A percentile compares a stretch with the other conserved stretches of the same genome.
phyloP scores from a whole-genome alignment of 2,329 filamentous ascomycete species.

The Ophiostoma novo-ulmi region DNA sequence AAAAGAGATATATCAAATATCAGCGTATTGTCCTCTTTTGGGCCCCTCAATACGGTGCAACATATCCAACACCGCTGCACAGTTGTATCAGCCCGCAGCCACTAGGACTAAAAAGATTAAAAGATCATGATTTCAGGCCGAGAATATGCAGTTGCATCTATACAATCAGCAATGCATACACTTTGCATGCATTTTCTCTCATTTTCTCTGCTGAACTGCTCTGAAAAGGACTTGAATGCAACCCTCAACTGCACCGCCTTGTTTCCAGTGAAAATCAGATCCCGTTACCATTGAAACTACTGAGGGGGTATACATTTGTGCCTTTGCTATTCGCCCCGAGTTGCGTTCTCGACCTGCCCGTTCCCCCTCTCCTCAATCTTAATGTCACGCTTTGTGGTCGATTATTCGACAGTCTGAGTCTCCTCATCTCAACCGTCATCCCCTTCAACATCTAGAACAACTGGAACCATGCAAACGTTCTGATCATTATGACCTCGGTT shows the following conservation, averaged over 20 bases:
- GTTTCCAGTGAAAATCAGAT: not conserved
- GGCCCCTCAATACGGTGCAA: no score
- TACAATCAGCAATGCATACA: not conserved
- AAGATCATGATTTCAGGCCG: conserved; percentile 8
- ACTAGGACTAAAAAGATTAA: conserved; percentile 2
- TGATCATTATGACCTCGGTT: not conserved
- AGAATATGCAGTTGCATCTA: not conserved
- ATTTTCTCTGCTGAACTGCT: not conserved
- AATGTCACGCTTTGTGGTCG: not conserved
- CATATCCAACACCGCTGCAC: no score
- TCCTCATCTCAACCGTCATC: not conserved
- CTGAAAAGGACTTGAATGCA: not conserved
- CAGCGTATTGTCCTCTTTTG: no score
- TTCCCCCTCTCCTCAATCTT: no score
- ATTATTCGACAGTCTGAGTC: not conserved
- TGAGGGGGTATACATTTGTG: no score
- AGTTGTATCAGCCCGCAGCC: not conserved
- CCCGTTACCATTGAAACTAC: not conserved
- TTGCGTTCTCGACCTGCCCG: no score
- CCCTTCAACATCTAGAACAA: not conserved
- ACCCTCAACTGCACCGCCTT: not conserved
- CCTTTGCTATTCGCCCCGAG: no score
- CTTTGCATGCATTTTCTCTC: not conserved
- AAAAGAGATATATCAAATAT: not conserved
- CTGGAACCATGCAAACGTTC: not conserved